These are phyloP conservation scores for Globisporangium sylvaticum DNA, from an alignment of 352 stramenopile species.

Conservation along the genomic window DNA sequence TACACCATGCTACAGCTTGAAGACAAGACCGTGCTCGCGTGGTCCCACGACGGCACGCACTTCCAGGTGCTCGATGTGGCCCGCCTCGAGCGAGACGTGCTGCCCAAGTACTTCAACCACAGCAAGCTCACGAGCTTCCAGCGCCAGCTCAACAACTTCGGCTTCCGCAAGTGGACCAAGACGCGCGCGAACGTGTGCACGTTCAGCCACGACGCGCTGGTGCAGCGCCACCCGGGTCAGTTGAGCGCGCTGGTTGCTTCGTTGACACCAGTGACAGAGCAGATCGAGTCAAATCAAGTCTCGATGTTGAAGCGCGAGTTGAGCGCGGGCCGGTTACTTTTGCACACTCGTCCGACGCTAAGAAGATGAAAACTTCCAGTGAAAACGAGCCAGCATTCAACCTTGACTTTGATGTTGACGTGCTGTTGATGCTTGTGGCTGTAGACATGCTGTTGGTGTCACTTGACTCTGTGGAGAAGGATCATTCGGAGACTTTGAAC, in stretches of 20 bases:
- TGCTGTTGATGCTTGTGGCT: no score
- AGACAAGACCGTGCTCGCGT: constrained; percentile 65
- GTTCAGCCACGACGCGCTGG: constrained; percentile 69
- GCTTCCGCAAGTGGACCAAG: constrained; percentile 90
- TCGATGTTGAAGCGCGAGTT: no score
- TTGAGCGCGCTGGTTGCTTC: neutral
- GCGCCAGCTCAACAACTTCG: constrained; percentile 94
- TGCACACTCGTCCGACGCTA: no score
- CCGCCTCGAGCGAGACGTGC: constrained; percentile 61
- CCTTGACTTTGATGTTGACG: no score
- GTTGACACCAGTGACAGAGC: neutral
- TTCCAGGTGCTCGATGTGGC: constrained; percentile 72
- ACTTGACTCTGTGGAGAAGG: no score
- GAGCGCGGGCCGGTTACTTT: no score
- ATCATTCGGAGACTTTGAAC: no score
- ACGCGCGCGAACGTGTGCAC: constrained; percentile 76
- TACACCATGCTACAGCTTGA: constrained; percentile 77
- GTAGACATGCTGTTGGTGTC: no score
- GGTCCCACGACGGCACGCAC: constrained; percentile 56
- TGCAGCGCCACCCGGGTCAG: constrained; percentile 39
- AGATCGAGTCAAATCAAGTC: neutral
- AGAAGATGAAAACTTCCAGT: no score
- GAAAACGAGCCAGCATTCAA: no score
- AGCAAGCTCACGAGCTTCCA: constrained; percentile 91
- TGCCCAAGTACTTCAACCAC: constrained; percentile 94